phyloP scores from a whole-genome alignment of 139 green algal species.

The Volvox reticuliferus region DNA sequence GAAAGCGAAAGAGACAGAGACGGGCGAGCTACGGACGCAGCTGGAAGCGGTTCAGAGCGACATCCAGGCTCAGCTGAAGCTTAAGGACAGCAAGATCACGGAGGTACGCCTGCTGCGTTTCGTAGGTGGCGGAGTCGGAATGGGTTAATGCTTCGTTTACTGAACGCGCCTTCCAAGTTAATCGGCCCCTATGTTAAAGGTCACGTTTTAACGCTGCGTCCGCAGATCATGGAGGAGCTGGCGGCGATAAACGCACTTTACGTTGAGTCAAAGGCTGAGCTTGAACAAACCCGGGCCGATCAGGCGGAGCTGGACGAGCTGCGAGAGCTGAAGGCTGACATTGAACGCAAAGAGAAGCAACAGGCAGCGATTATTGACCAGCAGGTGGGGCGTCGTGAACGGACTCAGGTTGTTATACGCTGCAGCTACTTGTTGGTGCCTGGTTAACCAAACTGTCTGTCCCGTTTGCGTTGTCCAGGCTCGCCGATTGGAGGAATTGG shows the following conservation, averaged over 20 bases:
- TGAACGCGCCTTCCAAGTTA: background rate
- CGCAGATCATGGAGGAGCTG: conserved; percentile 80
- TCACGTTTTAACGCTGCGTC: background rate
- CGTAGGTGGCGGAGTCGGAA: too few species aligned
- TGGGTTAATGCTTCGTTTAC: background rate
- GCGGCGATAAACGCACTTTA: conserved; percentile 74
- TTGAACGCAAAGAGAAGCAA: conserved; percentile 91
- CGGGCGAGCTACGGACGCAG: conserved; percentile 60
- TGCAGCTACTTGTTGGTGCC: background rate
- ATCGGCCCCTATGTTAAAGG: background rate
- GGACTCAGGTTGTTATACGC: background rate
- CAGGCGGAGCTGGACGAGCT: conserved; percentile 92
- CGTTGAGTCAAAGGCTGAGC: conserved; percentile 64
- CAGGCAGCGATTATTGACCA: conserved; percentile 90
- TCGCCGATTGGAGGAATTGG: conserved; percentile 94
- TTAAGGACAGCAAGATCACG: conserved; percentile 85
- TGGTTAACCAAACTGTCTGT: background rate
- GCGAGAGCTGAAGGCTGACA: conserved; percentile 92
- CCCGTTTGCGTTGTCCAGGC: conserved; percentile 48
- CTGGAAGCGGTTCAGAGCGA: conserved; percentile 62
- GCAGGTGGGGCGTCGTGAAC: conserved; percentile 57
- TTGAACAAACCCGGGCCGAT: conserved; percentile 68
- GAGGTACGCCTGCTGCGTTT: conserved; percentile 54
- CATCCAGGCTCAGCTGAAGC: conserved; percentile 70
- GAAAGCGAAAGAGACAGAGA: conserved; percentile 65